Base-by-base conservation (phyloP, 306 rosid species). In the Prunus persica region DNA sequence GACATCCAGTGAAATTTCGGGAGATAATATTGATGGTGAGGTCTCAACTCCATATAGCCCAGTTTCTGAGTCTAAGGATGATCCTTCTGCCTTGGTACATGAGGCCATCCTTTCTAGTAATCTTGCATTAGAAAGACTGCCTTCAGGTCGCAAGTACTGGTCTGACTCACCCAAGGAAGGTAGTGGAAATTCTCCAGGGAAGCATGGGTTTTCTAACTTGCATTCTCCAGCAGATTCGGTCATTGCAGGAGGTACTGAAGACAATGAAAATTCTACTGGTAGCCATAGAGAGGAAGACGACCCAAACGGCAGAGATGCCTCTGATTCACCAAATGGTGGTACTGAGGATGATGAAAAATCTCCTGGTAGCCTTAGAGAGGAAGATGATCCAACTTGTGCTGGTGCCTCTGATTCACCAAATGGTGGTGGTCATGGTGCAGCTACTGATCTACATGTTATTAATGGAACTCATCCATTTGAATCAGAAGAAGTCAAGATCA, bases 101-200 rank as follows among this genome's bases (percentile, higher is more conserved):
- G 93, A 83, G 52, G 76, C 84, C 46, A 0, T 50, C 46, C 62
- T 65, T 71, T 76, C 77, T 16, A 65, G 78, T 63, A 84, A 28
- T 72, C 93, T 96, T 78, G 83, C 96, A 16, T 67, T 96, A 65
- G 99, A 96, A 76, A 79, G 81, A 77, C 82, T 91, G 80, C 93
- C 92, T 76, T 96, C 99, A 38, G 99, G 99, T 67, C 97, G 98
- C 49, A 92, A 81, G 84, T 96, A 88, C 70, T 96, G 99, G 99
- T 87, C 86, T 13, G 93, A 92, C 80, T 91, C 99, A 19, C 99
- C 98, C 43, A 96, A 75, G 85, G 88, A 78, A 71, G 38, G 66
- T 32, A 82, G 86, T 71, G 91, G 84, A 75, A 74, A 55, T 84
- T 89, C 97, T 83, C 97, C 91, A 32, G 62, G 46, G 64, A 81